Conservation (phyloP, 2,329 filamentous ascomycete species). For the Blastomyces parvus region DNA sequence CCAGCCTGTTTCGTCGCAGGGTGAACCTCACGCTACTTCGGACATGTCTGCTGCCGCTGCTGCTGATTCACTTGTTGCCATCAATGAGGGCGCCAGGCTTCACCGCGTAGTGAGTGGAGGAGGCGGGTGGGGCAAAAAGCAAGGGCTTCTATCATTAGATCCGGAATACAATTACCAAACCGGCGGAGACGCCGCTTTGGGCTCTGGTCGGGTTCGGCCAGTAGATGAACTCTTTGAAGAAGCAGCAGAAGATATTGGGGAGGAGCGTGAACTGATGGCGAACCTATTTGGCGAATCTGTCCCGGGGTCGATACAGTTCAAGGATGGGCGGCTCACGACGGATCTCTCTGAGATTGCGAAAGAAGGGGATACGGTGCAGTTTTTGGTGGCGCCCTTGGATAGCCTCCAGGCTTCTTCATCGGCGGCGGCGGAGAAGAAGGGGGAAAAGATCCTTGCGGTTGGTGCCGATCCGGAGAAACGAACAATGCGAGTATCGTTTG, state of each 20-base stretch:
- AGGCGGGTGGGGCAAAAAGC: conserved; percentile 39
- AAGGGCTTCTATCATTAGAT: conserved; percentile 35
- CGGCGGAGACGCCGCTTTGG: conserved; percentile 8
- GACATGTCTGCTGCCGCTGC: neutral
- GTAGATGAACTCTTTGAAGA: conserved; percentile 23
- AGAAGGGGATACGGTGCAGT: conserved; percentile 33
- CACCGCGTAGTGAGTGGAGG: conserved; percentile 37
- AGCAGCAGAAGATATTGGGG: neutral
- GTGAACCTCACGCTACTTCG: conserved; percentile 11
- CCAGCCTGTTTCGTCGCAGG: conserved; percentile 16
- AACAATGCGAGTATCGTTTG: conserved; percentile 25
- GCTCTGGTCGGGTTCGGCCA: conserved; percentile 13
- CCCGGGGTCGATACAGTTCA: conserved; percentile 16
- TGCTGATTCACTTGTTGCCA: conserved; percentile 9
- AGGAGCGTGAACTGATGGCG: conserved; percentile 7
- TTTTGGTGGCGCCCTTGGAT: conserved; percentile 28
- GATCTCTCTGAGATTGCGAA: conserved; percentile 32
- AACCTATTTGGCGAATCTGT: conserved; percentile 18
- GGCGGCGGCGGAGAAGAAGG: neutral
- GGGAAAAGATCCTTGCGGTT: neutral
- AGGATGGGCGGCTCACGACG: conserved; percentile 26
- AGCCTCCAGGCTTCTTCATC: neutral
- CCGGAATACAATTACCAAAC: conserved; percentile 25
- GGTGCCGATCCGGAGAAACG: neutral
- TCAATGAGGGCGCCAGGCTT: conserved; percentile 29